phyloP scores from a whole-genome alignment of 129 eudicot species.

The Artemisia argyi region DNA sequence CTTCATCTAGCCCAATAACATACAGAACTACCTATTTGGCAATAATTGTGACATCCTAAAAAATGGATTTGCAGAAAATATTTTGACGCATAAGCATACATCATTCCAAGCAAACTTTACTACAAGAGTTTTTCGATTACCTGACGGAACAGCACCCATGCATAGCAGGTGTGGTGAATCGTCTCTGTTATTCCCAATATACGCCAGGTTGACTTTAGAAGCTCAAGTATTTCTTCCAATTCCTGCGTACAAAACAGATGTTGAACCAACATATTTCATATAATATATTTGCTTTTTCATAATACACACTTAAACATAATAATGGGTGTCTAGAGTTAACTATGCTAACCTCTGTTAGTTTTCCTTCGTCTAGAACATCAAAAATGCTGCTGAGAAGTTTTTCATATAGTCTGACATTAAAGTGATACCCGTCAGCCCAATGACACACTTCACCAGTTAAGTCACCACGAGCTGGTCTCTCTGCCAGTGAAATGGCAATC shows the following conservation, averaged over 20 bases:
- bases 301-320: conserved; percentile 5
- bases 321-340: not conserved
- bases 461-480: conserved; percentile 99
- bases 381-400: conserved; percentile 86
- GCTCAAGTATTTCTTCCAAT: conserved; percentile 97
- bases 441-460: conserved; percentile 99
- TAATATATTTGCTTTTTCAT: conserved; percentile 18
- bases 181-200: conserved; percentile 94
- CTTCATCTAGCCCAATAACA: conserved; percentile 7
- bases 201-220: conserved; percentile 97
- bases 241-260: conserved; percentile 51
- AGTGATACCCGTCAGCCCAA: conserved; percentile 99
- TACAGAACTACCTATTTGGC: not conserved
- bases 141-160: conserved; percentile 98
- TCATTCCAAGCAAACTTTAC: conserved; percentile 13
- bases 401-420: conserved; percentile 90
- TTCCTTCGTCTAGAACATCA: conserved; percentile 98
- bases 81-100: not conserved
- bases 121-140: conserved; percentile 31
- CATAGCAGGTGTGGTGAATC: conserved; percentile 87
- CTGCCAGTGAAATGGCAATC: conserved; percentile 89
- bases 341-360: conserved; percentile 88
- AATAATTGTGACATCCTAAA: not conserved
- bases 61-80: not conserved
- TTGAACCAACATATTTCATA: conserved; percentile 17